Evolutionary conservation across 164 flowering plant genomes (phyloP), one percentile per base, ranked within the genome.

Genomic region (Stephania cephalantha): DNA sequence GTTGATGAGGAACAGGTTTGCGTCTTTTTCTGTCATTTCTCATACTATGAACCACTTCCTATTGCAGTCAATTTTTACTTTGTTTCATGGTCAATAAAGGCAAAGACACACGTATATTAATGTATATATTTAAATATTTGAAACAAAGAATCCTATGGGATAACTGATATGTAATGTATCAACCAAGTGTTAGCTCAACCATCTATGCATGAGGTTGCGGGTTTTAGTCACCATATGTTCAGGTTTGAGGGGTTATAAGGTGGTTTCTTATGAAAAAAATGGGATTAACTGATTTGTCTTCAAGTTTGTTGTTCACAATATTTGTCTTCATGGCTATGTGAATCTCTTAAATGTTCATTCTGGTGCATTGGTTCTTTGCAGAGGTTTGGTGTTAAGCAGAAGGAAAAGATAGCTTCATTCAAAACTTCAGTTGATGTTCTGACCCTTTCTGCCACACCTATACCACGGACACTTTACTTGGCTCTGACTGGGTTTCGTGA

Each of bases 1-100:
- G 99, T 95, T 72, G 99, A 95, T 78, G 99, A 95, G 85, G 99
- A 95, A 81, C 99, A 95, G 99, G 99, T 95, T 71, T 79, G 73
- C 67, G 65, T 78, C 76, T 71, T 53, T 29, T 18, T 61, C 72
- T 20, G 50, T 22, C 58, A 52, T 18, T 69, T 67, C 53, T 53
- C 55, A 8, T 71, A 48, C 15, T 11, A 46, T 46, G 46, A 29
- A 35, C 78, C 65, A 44, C 52, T 65, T 53, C 53, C 15, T 29
- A 46, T 1, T 73, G 58, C 6, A 7, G 68, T 44, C 17, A 45
- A 68, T 15, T 42, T 68, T n/a, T 76, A 63, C 72, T 52, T 30
- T 53, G 31, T 68, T 48, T 8, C 13, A 48, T 12, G 53, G 4
- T 8, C 13, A 48, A 45, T 45, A 6, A 18, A 58, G 22, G 53